phyloP scores from a whole-genome alignment of 768 basidiomycete genomes.

The Suillus americanus region DNA sequence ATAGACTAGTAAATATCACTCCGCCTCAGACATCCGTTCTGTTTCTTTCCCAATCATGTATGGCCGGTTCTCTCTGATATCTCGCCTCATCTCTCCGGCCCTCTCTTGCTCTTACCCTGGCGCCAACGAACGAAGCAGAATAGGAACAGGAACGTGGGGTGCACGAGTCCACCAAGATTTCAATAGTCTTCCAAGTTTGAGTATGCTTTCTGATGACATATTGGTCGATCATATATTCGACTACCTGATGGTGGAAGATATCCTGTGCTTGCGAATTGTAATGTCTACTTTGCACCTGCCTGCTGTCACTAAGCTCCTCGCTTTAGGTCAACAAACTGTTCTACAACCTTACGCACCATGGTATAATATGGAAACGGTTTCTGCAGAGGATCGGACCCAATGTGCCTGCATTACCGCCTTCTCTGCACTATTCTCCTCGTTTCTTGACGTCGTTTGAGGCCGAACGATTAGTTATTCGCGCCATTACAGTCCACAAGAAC shows the following conservation, averaged over 20 bases:
- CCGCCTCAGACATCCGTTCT: conserved; percentile 3
- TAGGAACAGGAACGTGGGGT: conserved; percentile 22
- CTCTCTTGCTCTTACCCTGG: not conserved
- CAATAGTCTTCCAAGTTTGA: conserved; percentile 28
- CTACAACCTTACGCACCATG: conserved; percentile 64
- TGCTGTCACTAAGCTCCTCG: not conserved
- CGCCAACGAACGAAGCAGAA: conserved; percentile 10
- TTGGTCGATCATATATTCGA: conserved; percentile 36
- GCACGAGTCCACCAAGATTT: conserved; percentile 21
- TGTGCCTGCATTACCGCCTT: conserved; percentile 61
- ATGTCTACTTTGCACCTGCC: conserved; percentile 1
- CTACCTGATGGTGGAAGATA: conserved; percentile 38
- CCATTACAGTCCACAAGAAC: conserved; percentile 58
- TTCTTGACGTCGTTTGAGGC: conserved; percentile 37
- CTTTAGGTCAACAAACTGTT: conserved; percentile 56
- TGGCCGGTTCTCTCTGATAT: conserved; percentile 16
- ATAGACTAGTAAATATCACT: conserved; percentile 19
- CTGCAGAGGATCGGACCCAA: conserved; percentile 54
- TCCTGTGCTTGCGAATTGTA: conserved; percentile 37
- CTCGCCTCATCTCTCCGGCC: conserved; percentile 13
- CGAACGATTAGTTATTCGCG: conserved; percentile 61
- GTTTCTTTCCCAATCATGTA: conserved; percentile 2
- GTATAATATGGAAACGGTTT: conserved; percentile 68
- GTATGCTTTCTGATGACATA: conserved; percentile 37
- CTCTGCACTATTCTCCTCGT: conserved; percentile 41